phyloP scores from a whole-genome alignment of 2,329 filamentous ascomycete species.

The Cordyceps tenuipes region DNA sequence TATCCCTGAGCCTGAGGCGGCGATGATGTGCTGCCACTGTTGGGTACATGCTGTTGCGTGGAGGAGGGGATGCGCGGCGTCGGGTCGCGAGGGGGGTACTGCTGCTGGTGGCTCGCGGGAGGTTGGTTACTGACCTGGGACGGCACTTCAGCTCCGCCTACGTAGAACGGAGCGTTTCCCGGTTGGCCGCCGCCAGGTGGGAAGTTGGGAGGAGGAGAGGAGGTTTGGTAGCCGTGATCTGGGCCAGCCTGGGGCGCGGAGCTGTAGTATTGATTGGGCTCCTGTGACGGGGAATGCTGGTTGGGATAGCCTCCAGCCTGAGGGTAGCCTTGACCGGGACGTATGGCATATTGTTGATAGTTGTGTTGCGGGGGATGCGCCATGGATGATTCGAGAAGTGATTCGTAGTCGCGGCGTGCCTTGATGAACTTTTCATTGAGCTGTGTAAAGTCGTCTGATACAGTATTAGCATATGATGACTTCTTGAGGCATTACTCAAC shows the following conservation, averaged over 20 bases:
- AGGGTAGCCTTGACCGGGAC: constrained; percentile 42
- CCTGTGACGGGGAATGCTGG: constrained; percentile 40
- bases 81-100: constrained; percentile 43
- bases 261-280: constrained; percentile 62
- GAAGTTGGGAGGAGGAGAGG: constrained; percentile 46
- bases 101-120: constrained; percentile 19
- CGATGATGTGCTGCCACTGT: constrained; percentile 43
- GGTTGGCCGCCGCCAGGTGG: constrained; percentile 42
- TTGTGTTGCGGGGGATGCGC: constrained; percentile 75
- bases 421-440: constrained; percentile 99
- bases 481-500: not conserved
- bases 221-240: constrained; percentile 39
- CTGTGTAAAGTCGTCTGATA: constrained; percentile 88
- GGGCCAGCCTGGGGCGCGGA: constrained; percentile 37
- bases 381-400: constrained; percentile 94
- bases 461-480: constrained; percentile 16
- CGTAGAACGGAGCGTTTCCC: constrained; percentile 55
- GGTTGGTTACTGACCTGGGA: constrained; percentile 24
- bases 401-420: constrained; percentile 90
- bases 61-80: constrained; percentile 40
- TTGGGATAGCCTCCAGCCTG: constrained; percentile 31
- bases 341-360: constrained; percentile 61
- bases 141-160: constrained; percentile 50
- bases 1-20: constrained; percentile 36
- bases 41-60: constrained; percentile 40